These are phyloP conservation scores for Sicyos edulis DNA, from an alignment of 306 rosid genomes.

Conservation along the genomic window DNA sequence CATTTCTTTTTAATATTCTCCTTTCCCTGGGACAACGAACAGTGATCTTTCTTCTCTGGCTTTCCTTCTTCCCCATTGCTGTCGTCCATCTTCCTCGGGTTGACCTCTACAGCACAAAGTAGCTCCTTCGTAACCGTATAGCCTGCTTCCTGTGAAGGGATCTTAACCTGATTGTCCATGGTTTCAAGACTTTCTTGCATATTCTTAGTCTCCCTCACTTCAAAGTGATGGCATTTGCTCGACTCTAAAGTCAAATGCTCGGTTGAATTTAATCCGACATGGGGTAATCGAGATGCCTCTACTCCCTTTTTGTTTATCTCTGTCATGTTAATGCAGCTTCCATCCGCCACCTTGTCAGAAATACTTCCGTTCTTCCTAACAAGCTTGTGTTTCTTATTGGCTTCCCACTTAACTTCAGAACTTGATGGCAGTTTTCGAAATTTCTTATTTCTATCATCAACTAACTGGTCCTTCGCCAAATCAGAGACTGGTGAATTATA, in stretches of 20 bases:
- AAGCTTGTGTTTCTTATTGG: constrained; percentile 38
- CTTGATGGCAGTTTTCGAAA: constrained; percentile 12
- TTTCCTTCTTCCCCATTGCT: constrained; percentile 4
- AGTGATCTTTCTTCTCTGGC: constrained; percentile 21
- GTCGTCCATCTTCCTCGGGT: constrained; percentile 19
- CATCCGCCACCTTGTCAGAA: constrained; percentile 20
- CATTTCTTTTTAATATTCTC: constrained; percentile 20
- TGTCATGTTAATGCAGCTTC: constrained; percentile 22
- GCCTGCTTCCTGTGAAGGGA: constrained; percentile 3
- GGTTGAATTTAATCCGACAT: constrained; percentile 22
- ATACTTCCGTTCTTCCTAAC: constrained; percentile 21
- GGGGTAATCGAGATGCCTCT: constrained; percentile 20
- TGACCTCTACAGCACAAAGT: constrained; percentile 20
- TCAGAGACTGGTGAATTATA: constrained; percentile 25
- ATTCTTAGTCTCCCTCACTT: constrained; percentile 2
- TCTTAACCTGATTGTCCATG: constrained; percentile 18
- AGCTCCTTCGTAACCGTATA: constrained; percentile 24
- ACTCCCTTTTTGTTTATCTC: constrained; percentile 20
- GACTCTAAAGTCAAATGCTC: constrained; percentile 20
- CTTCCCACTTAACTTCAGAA: constrained; percentile 26
- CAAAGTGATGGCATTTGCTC: constrained; percentile 8
- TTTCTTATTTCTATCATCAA: constrained; percentile 28
- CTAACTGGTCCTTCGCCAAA: constrained; percentile 24
- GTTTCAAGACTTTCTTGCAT: constrained; percentile 18
- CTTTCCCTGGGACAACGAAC: constrained; percentile 17